Percentiles rank a stretch among this genome's conserved stretches.
Conservation (phyloP, 1,284 basidiomycete species). For the Phaffia rhodozyma region DNA sequence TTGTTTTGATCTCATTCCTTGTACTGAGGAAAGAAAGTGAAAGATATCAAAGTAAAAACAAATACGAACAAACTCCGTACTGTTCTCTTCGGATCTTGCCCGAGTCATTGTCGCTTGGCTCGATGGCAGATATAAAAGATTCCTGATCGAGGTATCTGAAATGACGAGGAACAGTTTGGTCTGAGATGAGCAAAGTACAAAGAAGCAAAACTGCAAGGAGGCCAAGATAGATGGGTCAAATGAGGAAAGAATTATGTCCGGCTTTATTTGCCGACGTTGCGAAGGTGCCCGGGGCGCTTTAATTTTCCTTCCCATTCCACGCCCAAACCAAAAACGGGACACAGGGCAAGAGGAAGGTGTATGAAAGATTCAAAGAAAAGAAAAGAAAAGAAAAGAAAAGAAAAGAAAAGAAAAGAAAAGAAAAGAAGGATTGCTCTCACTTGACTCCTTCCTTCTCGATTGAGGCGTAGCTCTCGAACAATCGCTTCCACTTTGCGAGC, state of each 20-base stretch:
- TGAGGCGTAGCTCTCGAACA: slow-evolving; percentile 70
- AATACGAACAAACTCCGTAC: slow-evolving; percentile 50
- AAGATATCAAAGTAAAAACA: slow-evolving; percentile 5
- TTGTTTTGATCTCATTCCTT: background rate
- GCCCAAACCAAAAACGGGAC: background rate
- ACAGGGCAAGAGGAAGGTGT: background rate
- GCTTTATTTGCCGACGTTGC: background rate
- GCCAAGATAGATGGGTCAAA: background rate
- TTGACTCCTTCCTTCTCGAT: slow-evolving; percentile 58
- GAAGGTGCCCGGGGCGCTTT: background rate
- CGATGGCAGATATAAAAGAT: slow-evolving; percentile 85
- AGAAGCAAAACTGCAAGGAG: background rate
- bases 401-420: background rate
- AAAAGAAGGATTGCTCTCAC: slow-evolving; percentile 44
- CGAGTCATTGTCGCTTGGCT: slow-evolving; percentile 60
- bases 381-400: slow-evolving; percentile 5
- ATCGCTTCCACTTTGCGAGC: slow-evolving; percentile 69
- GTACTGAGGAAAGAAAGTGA: background rate
- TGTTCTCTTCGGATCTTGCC: slow-evolving; percentile 72
- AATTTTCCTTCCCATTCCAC: background rate
- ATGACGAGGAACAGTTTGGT: background rate
- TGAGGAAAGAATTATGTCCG: background rate
- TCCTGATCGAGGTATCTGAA: slow-evolving; percentile 63
- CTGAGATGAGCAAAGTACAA: background rate
- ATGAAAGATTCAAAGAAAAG: background rate